These are phyloP conservation scores for Coniochaeta hoffmannii DNA, from an alignment of 2,329 filamentous ascomycete species.

Conservation along the genomic window DNA sequence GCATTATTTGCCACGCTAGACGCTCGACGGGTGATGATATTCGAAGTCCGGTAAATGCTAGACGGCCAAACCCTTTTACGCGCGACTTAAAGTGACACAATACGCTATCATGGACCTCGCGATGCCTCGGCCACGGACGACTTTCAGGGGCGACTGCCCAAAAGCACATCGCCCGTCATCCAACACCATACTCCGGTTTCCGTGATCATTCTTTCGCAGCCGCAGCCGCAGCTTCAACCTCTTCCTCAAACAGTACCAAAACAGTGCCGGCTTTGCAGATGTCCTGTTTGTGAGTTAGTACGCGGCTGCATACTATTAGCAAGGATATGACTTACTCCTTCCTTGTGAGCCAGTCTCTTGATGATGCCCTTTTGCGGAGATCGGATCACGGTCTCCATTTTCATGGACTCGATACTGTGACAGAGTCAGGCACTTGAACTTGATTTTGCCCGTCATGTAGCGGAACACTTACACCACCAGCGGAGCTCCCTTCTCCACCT, in stretches of 20 bases:
- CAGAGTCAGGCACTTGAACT: too few species aligned
- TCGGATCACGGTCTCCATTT: conserved; percentile 81
- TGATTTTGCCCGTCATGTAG: too few species aligned
- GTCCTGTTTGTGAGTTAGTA: conserved; percentile 39
- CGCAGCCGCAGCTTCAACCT: conserved; percentile 8
- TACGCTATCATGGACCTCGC: too few species aligned
- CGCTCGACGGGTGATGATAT: neutral
- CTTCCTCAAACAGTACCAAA: conserved; percentile 64
- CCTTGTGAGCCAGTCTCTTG: conserved; percentile 65
- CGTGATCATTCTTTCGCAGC: neutral
- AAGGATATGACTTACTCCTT: conserved; percentile 51
- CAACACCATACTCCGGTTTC: neutral
- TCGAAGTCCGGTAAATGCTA: too few species aligned
- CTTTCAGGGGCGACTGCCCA: neutral
- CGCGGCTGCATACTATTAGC: conserved; percentile 3
- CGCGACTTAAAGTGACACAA: too few species aligned
- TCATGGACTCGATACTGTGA: conserved; percentile 77
- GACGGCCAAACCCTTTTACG: too few species aligned
- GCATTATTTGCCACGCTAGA: neutral
- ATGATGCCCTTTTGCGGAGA: conserved; percentile 67
- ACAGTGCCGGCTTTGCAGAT: conserved; percentile 73
- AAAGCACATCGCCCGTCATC: neutral
- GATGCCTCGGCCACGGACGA: neutral
- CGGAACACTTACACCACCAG: conserved; percentile 67
- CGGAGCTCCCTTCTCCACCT: conserved; percentile 76